Evolutionary conservation across 805 yeast genomes (phyloP).

Genomic region (Candida gorgasii): DNA sequence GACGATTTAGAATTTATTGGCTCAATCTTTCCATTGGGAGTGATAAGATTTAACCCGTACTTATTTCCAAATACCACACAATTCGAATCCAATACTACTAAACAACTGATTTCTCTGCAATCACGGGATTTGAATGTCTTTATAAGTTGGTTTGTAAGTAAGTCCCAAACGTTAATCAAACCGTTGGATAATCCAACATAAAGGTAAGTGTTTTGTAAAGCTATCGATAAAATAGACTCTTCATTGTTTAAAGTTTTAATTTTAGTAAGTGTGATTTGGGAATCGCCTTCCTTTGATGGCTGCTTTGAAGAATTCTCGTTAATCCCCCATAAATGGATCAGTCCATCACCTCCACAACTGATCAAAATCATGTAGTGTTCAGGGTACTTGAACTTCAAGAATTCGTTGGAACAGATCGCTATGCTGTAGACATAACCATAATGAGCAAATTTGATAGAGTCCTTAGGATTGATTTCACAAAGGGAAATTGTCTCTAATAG

Average conservation of each 20-base stretch:
- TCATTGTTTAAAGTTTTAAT: conserved; percentile 55
- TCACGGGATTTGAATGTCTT: conserved; percentile 29
- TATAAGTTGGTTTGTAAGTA: conserved; percentile 73
- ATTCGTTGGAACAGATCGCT: conserved; percentile 31
- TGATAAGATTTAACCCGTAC: conserved; percentile 33
- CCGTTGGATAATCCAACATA: conserved; percentile 84
- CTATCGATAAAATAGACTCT: conserved; percentile 71
- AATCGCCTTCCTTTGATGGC: no score
- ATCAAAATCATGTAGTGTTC: conserved; percentile 24
- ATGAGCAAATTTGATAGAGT: conserved; percentile 81
- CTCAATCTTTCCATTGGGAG: conserved; percentile 34
- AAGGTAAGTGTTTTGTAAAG: conserved; percentile 62
- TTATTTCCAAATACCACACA: conserved; percentile 16
- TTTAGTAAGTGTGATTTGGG: conserved; percentile 15
- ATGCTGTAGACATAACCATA: conserved; percentile 85
- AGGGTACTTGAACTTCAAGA: conserved; percentile 20
- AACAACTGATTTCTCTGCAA: conserved; percentile 13
- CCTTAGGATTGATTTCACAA: conserved; percentile 65
- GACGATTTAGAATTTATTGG: conserved; percentile 10
- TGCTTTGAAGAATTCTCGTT: no score
- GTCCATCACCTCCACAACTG: conserved; percentile 88
- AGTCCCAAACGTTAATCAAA: conserved; percentile 79
- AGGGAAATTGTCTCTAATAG: conserved; percentile 25
- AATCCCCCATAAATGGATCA: conserved; percentile 77
- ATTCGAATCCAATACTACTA: conserved; percentile 9